phyloP scores from a whole-genome alignment of 768 basidiomycete species.

The Termitomyces sp. region DNA sequence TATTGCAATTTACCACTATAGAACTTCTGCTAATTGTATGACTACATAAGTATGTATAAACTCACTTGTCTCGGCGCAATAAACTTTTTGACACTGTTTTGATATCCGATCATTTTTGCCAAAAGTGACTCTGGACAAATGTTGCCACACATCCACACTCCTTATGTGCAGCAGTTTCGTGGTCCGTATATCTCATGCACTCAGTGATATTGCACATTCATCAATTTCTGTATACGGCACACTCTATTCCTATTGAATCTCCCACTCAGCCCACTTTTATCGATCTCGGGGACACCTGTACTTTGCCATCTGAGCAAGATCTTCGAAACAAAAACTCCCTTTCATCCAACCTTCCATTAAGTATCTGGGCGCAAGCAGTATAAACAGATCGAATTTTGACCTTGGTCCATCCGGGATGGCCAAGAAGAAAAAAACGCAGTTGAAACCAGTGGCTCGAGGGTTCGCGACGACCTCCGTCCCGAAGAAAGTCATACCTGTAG shows the following conservation, averaged over 20 bases:
- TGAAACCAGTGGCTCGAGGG: constrained; percentile 69
- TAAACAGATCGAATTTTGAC: constrained; percentile 2
- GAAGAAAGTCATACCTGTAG: constrained; percentile 51
- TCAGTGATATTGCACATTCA: constrained; percentile 6
- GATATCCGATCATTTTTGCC: constrained; percentile 10
- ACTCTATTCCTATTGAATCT: constrained; percentile 11
- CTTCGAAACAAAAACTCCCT: not conserved
- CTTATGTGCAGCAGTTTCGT: constrained; percentile 15
- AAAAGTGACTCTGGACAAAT: constrained; percentile 9
- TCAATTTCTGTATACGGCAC: constrained; percentile 6
- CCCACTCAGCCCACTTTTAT: not conserved
- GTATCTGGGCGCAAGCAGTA: not conserved
- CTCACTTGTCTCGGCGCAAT: not conserved
- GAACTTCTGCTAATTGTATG: not conserved
- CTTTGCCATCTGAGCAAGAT: not conserved
- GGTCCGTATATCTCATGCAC: constrained; percentile 16
- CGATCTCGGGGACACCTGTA: not conserved
- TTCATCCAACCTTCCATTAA: not conserved
- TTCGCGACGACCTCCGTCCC: constrained; percentile 82
- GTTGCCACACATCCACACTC: constrained; percentile 4
- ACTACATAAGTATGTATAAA: not conserved
- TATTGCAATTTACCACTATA: not conserved
- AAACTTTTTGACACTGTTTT: constrained; percentile 1
- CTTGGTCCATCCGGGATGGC: constrained; percentile 43
- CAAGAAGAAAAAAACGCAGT: constrained; percentile 82